Percentiles rank a stretch among this genome's conserved stretches.
phyloP scores from a whole-genome alignment of 345 rosid species.

The Eucalyptus marginata region DNA sequence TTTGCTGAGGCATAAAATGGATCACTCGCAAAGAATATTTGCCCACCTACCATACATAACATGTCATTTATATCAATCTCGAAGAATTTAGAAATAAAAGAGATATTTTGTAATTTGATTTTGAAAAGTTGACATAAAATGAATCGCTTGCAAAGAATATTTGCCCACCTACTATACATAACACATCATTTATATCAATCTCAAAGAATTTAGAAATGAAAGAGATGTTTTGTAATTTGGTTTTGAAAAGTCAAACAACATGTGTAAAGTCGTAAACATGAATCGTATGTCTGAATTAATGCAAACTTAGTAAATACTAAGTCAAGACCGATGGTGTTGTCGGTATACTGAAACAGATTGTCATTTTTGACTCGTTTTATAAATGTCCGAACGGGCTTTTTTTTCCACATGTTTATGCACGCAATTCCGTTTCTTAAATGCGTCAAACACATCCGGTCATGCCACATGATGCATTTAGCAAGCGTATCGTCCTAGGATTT shows the following conservation, averaged over 20 bases:
- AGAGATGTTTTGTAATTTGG: neutral
- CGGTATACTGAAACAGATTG: too few relatives aligned
- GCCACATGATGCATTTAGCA: accelerated
- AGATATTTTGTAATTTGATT: neutral
- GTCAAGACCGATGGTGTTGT: too few relatives aligned
- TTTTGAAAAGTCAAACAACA: neutral
- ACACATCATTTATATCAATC: neutral
- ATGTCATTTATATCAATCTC: neutral
- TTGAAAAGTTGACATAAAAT: neutral
- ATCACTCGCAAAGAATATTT: neutral
- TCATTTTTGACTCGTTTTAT: neutral
- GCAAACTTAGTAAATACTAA: too few relatives aligned
- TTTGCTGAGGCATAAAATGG: neutral
- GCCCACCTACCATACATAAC: neutral
- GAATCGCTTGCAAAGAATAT: neutral
- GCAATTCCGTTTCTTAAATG: neutral
- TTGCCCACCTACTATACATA: neutral
- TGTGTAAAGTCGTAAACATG: accelerated
- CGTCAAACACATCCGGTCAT: too few relatives aligned
- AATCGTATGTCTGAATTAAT: too few relatives aligned
- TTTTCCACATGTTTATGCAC: neutral
- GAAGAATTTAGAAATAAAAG: neutral
- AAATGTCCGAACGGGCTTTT: too few relatives aligned
- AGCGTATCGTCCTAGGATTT: neutral
- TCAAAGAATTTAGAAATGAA: neutral